These are phyloP conservation scores for Thielaviopsis euricoi DNA, from an alignment of 2,329 filamentous ascomycete species.

Conservation along the genomic window DNA sequence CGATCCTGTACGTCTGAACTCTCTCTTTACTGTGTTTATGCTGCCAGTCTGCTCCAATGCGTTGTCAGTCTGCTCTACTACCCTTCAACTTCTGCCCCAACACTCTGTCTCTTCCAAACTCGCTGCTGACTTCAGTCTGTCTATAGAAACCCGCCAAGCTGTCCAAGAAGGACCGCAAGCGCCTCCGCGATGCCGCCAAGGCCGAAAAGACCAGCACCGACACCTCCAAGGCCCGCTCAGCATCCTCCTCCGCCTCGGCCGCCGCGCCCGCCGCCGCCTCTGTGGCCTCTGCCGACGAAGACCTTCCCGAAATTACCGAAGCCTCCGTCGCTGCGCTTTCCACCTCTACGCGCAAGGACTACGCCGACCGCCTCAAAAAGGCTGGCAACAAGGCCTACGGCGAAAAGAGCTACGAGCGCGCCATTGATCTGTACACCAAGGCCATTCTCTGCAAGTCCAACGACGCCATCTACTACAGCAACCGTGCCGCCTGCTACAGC, in stretches of 20 bases:
- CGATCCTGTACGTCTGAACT: conserved; percentile 34
- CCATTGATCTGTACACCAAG: conserved; percentile 89
- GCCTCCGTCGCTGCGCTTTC: conserved; percentile 33
- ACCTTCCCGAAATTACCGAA: conserved; percentile 52
- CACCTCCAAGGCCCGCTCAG: conserved; percentile 1
- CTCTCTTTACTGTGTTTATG: too few relatives aligned
- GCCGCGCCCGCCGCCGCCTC: conserved; percentile 3
- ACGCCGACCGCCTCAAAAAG: conserved; percentile 82
- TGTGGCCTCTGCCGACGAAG: conserved; percentile 37
- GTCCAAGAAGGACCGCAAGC: conserved; percentile 83
- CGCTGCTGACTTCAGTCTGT: conserved; percentile 7
- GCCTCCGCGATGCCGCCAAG: conserved; percentile 41
- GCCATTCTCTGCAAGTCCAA: conserved; percentile 95
- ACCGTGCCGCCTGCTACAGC: conserved; percentile 94
- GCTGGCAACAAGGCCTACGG: conserved; percentile 94
- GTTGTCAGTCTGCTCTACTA: too few relatives aligned
- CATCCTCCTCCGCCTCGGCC: conserved; percentile 4
- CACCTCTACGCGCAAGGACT: conserved; percentile 61
- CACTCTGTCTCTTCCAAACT: background rate
- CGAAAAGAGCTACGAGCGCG: conserved; percentile 80
- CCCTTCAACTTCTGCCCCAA: background rate
- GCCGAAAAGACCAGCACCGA: conserved; percentile 20
- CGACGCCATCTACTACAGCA: conserved; percentile 97
- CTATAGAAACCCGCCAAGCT: conserved; percentile 45
- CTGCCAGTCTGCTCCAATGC: too few relatives aligned